Conservation (phyloP, 2,329 filamentous ascomycete species). For the Diaporthe longicolla region DNA sequence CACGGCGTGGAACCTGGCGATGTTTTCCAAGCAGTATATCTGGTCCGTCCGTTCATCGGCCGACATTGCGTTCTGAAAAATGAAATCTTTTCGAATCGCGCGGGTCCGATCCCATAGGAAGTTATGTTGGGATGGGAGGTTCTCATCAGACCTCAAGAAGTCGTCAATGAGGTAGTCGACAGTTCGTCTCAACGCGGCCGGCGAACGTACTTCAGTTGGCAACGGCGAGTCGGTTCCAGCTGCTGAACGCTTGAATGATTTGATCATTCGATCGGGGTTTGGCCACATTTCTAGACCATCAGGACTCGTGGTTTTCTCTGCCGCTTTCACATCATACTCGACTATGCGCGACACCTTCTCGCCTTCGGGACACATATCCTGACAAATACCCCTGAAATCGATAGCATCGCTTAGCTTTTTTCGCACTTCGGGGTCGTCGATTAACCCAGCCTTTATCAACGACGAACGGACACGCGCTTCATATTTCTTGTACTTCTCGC, state of each 20-base stretch:
- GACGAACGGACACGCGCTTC: constrained; percentile 69
- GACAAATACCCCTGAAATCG: constrained; percentile 76
- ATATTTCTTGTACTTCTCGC: constrained; percentile 70
- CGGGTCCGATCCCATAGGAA: constrained; percentile 79
- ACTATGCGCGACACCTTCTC: constrained; percentile 75
- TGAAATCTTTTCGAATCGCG: constrained; percentile 77
- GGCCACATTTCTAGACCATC: constrained; percentile 59
- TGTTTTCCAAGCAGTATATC: constrained; percentile 75
- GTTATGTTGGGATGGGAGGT: constrained; percentile 69
- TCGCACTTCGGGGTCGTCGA: constrained; percentile 75
- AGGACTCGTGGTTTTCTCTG: constrained; percentile 65
- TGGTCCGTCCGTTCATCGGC: constrained; percentile 70
- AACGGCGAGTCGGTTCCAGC: constrained; percentile 77
- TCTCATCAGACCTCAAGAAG: constrained; percentile 68
- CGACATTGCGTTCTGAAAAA: constrained; percentile 74
- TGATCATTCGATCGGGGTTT: constrained; percentile 71
- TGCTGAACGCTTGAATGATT: constrained; percentile 76
- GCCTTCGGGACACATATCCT: constrained; percentile 79
- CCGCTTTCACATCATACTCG: constrained; percentile 69
- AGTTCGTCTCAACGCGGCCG: constrained; percentile 69
- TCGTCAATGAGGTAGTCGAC: constrained; percentile 75
- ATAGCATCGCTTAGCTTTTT: constrained; percentile 75
- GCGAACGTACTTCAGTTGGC: constrained; percentile 77
- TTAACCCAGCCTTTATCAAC: constrained; percentile 70
- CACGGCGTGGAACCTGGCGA: constrained; percentile 76